Base-by-base conservation (phyloP, 257 asterid genomes). In the Nicotiana tabacum region DNA sequence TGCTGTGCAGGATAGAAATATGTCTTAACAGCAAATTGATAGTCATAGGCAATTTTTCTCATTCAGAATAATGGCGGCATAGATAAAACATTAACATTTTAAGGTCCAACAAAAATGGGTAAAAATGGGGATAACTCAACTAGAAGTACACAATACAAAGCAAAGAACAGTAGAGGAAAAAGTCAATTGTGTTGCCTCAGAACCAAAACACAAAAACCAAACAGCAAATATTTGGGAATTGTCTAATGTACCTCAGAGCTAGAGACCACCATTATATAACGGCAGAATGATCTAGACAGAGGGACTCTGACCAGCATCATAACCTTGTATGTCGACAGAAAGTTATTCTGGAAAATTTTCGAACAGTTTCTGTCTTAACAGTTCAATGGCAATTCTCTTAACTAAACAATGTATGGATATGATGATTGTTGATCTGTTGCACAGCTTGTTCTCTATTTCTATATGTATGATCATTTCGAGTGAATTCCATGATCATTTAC, bases 1-100 rank as follows among this genome's bases (percentile, higher is more conserved):
- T 88, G 91, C 83, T 82, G 88, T 62, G 68, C 30, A 78, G 17
- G 81, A 89, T 78, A 85, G 77, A 68, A 82, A 84, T 51, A 62
- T 30, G 79, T 35, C 56, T 32, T 55, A 77, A 55, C 46, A 66
- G 62, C 64, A 58, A 33, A 66, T 0, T 57, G 78, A 62, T 27
- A 11, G 80, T 0, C 21, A 51, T 48, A 51, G 27, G 46, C 17
- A 0, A 32, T 1, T 51, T 76, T 76, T 56, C 80, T 48, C 64
- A 76, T 27, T 0, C 64, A 76, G 29, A 6, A 15, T 15, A 76
- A 0, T 46, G 39, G 39, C 6, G 13, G 15, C 2, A 3, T 7
- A 72, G 39, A 24, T 72, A 6, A 72, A 3, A 72, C 15, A 72
- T 72, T 24, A 46, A 46, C 39, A 0, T 72, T 12, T 5, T 29